phyloP scores from a whole-genome alignment of 805 yeast species.

The Candida sphagnicola region DNA sequence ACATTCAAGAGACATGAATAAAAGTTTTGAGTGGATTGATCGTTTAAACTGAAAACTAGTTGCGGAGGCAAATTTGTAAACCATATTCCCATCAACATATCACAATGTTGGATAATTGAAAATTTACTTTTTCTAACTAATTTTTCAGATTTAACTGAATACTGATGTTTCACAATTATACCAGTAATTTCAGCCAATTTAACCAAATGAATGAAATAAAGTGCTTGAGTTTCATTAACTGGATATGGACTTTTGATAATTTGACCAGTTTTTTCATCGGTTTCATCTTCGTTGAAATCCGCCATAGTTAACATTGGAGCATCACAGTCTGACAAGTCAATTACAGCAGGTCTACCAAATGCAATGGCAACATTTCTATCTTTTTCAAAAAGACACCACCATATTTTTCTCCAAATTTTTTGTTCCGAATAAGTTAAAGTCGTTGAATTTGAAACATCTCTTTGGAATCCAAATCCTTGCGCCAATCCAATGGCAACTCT shows the following conservation, averaged over 20 bases:
- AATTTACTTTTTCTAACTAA: slow-evolving; percentile 41
- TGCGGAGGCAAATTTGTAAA: slow-evolving; percentile 61
- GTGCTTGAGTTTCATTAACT: slow-evolving; percentile 45
- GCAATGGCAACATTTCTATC: slow-evolving; percentile 70
- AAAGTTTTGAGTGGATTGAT: slow-evolving; percentile 49
- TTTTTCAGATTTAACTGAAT: slow-evolving; percentile 63
- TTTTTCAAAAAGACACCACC: slow-evolving; percentile 75
- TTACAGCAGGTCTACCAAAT: slow-evolving; percentile 67
- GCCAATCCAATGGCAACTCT: slow-evolving; percentile 67
- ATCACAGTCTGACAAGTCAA: slow-evolving; percentile 70
- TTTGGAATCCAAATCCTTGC: slow-evolving; percentile 73
- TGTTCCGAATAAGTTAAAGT: slow-evolving; percentile 34
- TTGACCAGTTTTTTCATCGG: slow-evolving; percentile 5
- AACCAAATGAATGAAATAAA: slow-evolving; percentile 58
- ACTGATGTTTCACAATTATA: slow-evolving; percentile 63
- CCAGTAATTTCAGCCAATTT: slow-evolving; percentile 71
- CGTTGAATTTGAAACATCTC: slow-evolving; percentile 44
- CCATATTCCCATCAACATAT: slow-evolving; percentile 75
- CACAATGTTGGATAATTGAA: slow-evolving; percentile 60
- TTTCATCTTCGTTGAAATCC: slow-evolving; percentile 58
- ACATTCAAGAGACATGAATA: slow-evolving; percentile 58
- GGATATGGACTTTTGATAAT: slow-evolving; percentile 39
- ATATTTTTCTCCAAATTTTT: slow-evolving; percentile 59
- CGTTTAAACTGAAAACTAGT: slow-evolving; percentile 58
- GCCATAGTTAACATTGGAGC: slow-evolving; percentile 66